Base-by-base conservation (phyloP, 371 early-diverging fungal genomes). In the Zopfochytrium polystomum region DNA sequence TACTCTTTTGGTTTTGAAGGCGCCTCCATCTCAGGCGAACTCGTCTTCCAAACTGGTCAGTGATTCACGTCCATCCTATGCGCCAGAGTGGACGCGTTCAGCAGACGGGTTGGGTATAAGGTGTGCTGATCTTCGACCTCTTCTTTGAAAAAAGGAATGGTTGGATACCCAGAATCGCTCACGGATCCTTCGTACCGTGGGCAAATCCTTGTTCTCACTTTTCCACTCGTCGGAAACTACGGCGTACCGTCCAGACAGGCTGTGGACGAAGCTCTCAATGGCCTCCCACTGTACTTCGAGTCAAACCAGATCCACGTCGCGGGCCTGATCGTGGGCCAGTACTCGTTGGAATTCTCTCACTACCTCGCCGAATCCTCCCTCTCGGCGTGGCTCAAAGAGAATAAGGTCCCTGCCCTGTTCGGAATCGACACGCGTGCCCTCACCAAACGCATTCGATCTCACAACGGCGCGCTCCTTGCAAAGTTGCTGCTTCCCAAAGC, bases 1-100 rank as follows among this genome's bases (percentile, higher is more conserved):
- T 80, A 89, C 69, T 93, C 95, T 11, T 97, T 96, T 74, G 98
- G 98, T 58, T 88, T 93, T 5, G 90, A 92, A 78, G 74, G 77
- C 55, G 77, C 82, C 58, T 87, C 90, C 44, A 85, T 95, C 55
- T 82, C 95, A 58, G 98, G 98, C 60, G 98, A 97, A 80, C 91
- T 92, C 67, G 98, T 97, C 60, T 96, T 96, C 79, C 94, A 94
- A 74, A 96, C 97, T 50, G 96, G 96, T 91, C 78, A 65, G 79
- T 56, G 0, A 22, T 49, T 29, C 29, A n/a, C n/a, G n/a, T n/a
- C n/a, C n/a, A n/a, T n/a, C n/a, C n/a, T n/a, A n/a, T n/a, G n/a
- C n/a, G n/a, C n/a, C n/a, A 13, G 9, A 22, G 25, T 11, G 23
- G 25, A 48, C 13, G 23, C 13, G 25, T 13, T n/a, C 18, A 49